Base-by-base conservation (phyloP, 108 stramenopile species). In the Cyclotella choctawhatcheeana region DNA sequence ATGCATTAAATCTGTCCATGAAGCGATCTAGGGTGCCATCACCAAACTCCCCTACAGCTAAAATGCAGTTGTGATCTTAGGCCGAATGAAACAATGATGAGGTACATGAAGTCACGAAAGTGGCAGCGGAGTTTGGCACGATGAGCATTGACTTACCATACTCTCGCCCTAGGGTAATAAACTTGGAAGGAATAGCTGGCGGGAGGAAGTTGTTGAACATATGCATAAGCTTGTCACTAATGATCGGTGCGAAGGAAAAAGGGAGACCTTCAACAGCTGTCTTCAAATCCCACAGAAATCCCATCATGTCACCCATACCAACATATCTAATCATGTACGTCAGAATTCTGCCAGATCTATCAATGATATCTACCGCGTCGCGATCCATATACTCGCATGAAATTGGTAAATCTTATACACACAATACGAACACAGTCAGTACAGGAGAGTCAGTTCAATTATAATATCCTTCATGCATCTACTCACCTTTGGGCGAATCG, bases 291-390 rank as follows among this genome's bases (percentile, higher is more conserved):
- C 93, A 94, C 52, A 90, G 24, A 16, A 62, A 40, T 24, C 82
- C 65, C 63, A 94, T 80, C 21, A 90, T 67, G n/a, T 87, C 71
- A 18, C 88, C 77, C 0, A 81, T 78, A n/a, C 93, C 93, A 31
- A 90, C 65, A 44, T 69, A 59, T 18, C 82, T 80, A 72, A 92
- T 90, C 43, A 85, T 48, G 62, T 86, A 86, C 20, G 83, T 86
- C 74, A 88, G 35, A 31, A 88, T 76, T 14, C 93, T 73, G 2
- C 89, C 93, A 20, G 90, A 73, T 55, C 75, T 48, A 69, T 94
- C 89, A 58, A 94, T 88, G 32, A 94, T 87, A 60, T 94, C 93
- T 55, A 90, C 86, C 10, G 88, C 73, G 73, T 94, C 93, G 35
- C 89, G 71, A 67, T 94, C 89, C 82, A 94, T 77, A 72, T 94